Percentiles rank a stretch among this genome's conserved stretches.
These are phyloP conservation scores for Herpetomonas samuelpessoai DNA, from an alignment of 208 protist species.

Conservation along the genomic window DNA sequence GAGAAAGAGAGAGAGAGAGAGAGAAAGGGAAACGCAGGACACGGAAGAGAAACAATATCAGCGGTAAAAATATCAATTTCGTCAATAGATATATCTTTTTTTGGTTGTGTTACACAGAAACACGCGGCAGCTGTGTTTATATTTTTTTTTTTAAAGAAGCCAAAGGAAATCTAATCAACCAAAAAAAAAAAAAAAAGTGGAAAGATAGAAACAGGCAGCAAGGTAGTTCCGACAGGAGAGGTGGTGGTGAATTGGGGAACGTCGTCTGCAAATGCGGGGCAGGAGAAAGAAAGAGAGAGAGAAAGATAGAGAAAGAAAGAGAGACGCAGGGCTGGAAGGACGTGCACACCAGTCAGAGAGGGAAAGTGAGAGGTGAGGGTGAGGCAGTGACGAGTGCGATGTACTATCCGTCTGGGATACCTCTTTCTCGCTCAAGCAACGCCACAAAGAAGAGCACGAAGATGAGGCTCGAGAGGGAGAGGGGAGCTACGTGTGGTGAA, in stretches of 20 bases:
- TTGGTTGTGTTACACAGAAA: too few species aligned
- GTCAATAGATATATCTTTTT: too few species aligned
- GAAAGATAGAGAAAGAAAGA: constrained; percentile 7
- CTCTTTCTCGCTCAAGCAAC: too few species aligned
- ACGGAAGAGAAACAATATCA: constrained; percentile 6
- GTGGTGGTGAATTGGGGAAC: not conserved
- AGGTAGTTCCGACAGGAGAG: not conserved
- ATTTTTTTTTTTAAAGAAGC: too few species aligned
- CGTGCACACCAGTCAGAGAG: not conserved
- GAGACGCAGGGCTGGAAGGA: not conserved
- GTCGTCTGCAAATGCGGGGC: not conserved
- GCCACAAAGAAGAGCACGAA: constrained; percentile 6
- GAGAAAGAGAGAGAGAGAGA: constrained; percentile 6
- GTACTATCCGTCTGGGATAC: too few species aligned
- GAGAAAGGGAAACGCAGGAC: constrained; percentile 2
- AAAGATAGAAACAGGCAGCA: not conserved
- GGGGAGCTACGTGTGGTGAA: constrained; percentile 3
- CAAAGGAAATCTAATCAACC: constrained; percentile 1
- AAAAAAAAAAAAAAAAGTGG: constrained; percentile 11
- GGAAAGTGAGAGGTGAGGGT: not conserved
- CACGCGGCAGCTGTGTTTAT: too few species aligned
- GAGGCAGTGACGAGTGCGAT: too few species aligned
- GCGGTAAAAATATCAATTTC: constrained; percentile 6
- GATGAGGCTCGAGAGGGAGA: constrained; percentile 1
- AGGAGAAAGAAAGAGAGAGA: constrained; percentile 8